These are phyloP conservation scores for Hippophae rhamnoides DNA, from an alignment of 306 rosid species.

Conservation along the genomic window DNA sequence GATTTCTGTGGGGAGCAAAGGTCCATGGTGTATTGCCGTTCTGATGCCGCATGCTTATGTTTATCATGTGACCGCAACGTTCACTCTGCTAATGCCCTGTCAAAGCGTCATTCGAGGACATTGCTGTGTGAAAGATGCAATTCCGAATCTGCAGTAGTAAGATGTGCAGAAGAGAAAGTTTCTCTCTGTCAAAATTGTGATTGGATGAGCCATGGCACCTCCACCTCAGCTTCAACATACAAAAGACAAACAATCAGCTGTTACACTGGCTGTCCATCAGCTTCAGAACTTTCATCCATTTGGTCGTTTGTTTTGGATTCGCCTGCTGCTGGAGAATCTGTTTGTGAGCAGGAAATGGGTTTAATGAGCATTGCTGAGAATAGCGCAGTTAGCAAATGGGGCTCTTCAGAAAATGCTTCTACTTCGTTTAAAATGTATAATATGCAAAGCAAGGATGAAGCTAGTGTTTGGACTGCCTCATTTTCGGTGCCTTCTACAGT, in stretches of 20 bases:
- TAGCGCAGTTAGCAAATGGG: slow-evolving; percentile 24
- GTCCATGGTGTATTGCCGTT: slow-evolving; percentile 88
- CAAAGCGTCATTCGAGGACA: slow-evolving; percentile 78
- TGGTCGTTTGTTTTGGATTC: slow-evolving; percentile 72
- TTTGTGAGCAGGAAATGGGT: slow-evolving; percentile 83
- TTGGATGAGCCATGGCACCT: slow-evolving; percentile 64
- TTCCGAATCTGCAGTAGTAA: slow-evolving; percentile 63
- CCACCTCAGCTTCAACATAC: slow-evolving; percentile 53
- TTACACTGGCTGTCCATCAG: slow-evolving; percentile 88
- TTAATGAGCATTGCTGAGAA: slow-evolving; percentile 84
- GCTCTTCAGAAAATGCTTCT: slow-evolving; percentile 35
- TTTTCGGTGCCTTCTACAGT: slow-evolving; percentile 39
- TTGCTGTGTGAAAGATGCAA: slow-evolving; percentile 90
- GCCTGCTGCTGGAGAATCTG: slow-evolving; percentile 51
- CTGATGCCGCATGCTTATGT: slow-evolving; percentile 87
- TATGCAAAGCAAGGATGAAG: slow-evolving; percentile 23
- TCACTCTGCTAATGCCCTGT: slow-evolving; percentile 91
- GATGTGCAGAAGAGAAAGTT: slow-evolving; percentile 71
- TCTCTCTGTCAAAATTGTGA: slow-evolving; percentile 97
- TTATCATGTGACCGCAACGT: slow-evolving; percentile 89
- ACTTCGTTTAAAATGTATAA: slow-evolving; percentile 33
- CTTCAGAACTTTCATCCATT: slow-evolving; percentile 78
- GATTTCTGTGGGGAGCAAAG: slow-evolving; percentile 88
- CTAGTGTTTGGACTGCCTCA: slow-evolving; percentile 35
- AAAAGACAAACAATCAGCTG: slow-evolving; percentile 70